Evolutionary conservation across 2,329 filamentous ascomycete species (phyloP).

Genomic region (Tolypocladium ophioglossoides): DNA sequence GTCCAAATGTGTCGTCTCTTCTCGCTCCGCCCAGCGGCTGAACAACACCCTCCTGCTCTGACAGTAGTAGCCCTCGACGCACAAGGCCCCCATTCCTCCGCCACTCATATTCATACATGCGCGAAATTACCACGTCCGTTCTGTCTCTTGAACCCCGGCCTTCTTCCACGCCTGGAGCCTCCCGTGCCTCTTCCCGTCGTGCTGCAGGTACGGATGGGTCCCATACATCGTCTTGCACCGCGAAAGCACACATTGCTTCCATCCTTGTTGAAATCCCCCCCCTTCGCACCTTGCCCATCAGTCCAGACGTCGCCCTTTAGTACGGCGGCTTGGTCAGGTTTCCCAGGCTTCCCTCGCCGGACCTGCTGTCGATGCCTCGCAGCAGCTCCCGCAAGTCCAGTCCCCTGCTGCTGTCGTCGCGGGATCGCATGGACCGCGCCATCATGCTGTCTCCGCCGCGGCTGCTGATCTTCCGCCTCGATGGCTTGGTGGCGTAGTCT

Average conservation of each 20-base stretch:
- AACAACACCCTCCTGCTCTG: not conserved
- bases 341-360: conserved; percentile 33
- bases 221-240: not conserved
- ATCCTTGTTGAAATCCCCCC: not conserved
- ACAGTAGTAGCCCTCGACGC: not conserved
- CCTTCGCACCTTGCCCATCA: not conserved
- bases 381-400: conserved; percentile 40
- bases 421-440: conserved; percentile 21
- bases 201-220: not conserved
- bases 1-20: not conserved
- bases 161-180: not conserved
- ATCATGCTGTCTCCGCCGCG: conserved; percentile 27
- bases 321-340: conserved; percentile 40
- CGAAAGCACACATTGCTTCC: not conserved
- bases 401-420: conserved; percentile 19
- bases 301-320: conserved; percentile 13
- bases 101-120: not conserved
- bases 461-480: conserved; percentile 29
- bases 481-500: conserved; percentile 23
- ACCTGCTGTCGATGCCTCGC: conserved; percentile 37
- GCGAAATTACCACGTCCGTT: not conserved
- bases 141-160: not conserved
- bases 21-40: not conserved
- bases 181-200: not conserved
- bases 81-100: not conserved